Conservation (phyloP, 306 rosid species). For the Medicago arabica region DNA sequence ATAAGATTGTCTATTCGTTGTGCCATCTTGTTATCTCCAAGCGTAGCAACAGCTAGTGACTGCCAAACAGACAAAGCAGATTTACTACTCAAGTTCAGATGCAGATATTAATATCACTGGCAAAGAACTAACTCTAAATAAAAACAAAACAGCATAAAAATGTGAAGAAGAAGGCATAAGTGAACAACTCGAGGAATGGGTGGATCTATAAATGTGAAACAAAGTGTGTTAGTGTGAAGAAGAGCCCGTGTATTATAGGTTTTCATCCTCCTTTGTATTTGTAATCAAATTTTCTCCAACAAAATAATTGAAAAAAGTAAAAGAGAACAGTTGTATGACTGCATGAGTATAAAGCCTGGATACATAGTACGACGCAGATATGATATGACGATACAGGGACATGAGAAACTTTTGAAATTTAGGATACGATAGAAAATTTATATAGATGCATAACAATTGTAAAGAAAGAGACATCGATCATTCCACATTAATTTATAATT, state of each 20-base stretch:
- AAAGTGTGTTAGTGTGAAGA: slow-evolving; percentile 8
- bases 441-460: background rate
- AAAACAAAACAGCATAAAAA: background rate
- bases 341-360: background rate
- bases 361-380: background rate
- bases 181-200: slow-evolving; percentile 7
- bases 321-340: slow-evolving; percentile 1
- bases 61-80: slow-evolving; percentile 49
- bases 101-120: slow-evolving; percentile 26
- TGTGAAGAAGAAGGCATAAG: background rate
- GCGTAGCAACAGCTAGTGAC: slow-evolving; percentile 92
- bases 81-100: slow-evolving; percentile 34
- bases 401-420: background rate
- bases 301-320: slow-evolving; percentile 11
- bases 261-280: slow-evolving; percentile 12
- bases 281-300: slow-evolving; percentile 18
- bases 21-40: slow-evolving; percentile 96
- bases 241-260: background rate
- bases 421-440: background rate
- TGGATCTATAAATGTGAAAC: slow-evolving; percentile 4
- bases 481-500: background rate
- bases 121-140: slow-evolving; percentile 22
- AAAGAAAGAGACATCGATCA: background rate
- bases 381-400: background rate
- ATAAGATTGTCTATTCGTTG: slow-evolving; percentile 89